Evolutionary conservation across 805 yeast genomes (phyloP), one percentile per base, ranked within the genome.

Genomic region (Grigorovia jiainica): DNA sequence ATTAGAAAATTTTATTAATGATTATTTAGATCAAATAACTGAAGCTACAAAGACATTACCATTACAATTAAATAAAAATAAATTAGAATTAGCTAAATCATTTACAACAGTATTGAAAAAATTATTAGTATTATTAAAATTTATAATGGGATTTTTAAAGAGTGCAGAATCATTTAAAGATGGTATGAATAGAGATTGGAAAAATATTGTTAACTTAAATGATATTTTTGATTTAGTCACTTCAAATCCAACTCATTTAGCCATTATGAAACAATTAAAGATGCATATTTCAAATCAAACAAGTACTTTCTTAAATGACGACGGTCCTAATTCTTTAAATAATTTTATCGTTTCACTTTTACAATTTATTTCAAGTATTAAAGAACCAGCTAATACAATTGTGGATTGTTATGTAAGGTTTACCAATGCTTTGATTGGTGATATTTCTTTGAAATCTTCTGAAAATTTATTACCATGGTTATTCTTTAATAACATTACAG

Each of bases 101-200:
- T 80, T 83, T 53, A 57, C 73, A 7, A 65, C 64, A 31, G 52
- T 84, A 36, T 61, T 79, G 30, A 69, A 73, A 38, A 70, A 82
- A 37, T 64, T 82, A 40, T 61, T 78, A 21, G 67, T 76, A 47
- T 72, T 48, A 66, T 71, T 43, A 75, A 76, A 54, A 66, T 81
- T 18, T 76, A 40, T 50, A 75, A 2, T 66, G 64, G 47, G 66
- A 68, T 37, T 79, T 78, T 0, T 63, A 67, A 27, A 65, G 65
- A 45, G 71, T 76, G 20, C 64, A 76, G 31, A 59, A 64, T 17
- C 53, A 11, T 81, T 76, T 40, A 61, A 70, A 36, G 63, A 59
- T 27, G 55, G 67, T 24, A 80, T 80, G 86, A 53, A 65, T 35
- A 57, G 61, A 29, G 85, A 79, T 57, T 81, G 86, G 87, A 42